phyloP scores from a whole-genome alignment of 176 grass and related monocot genomes.

The Alloteropsis semialata region DNA sequence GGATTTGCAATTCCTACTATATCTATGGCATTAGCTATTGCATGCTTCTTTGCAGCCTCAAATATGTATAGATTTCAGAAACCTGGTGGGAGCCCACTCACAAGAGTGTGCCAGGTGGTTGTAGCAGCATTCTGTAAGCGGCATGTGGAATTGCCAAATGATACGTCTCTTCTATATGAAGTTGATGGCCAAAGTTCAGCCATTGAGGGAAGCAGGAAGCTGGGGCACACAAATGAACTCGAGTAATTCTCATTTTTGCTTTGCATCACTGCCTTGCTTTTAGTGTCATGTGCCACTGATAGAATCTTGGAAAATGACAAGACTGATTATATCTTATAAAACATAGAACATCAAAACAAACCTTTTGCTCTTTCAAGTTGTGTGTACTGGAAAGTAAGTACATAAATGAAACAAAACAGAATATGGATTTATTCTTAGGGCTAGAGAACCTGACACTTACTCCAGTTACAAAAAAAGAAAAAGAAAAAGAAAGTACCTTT shows the following conservation, averaged over 20 bases:
- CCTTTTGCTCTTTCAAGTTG: not conserved
- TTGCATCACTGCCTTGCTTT: slow-evolving; percentile 15
- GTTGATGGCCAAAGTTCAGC: slow-evolving; percentile 56
- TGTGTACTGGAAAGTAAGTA: not conserved
- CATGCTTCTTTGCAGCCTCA: slow-evolving; percentile 68
- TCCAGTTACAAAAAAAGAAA: not conserved
- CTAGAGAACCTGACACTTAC: not conserved
- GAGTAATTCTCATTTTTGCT: too few species aligned
- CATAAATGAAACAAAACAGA: not conserved
- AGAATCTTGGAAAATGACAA: not conserved
- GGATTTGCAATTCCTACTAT: slow-evolving; percentile 77
- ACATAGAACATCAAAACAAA: not conserved
- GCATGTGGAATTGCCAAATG: slow-evolving; percentile 45
- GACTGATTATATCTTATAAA: not conserved
- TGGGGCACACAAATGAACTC: slow-evolving; percentile 73
- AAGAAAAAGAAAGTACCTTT: too few species aligned
- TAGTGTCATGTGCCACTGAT: not conserved
- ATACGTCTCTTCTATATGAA: slow-evolving; percentile 70
- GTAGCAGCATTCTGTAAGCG: slow-evolving; percentile 70
- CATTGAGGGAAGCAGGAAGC: slow-evolving; percentile 82
- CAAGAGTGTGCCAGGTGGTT: slow-evolving; percentile 74
- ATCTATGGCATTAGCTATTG: slow-evolving; percentile 76
- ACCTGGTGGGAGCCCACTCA: slow-evolving; percentile 77
- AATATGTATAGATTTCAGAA: slow-evolving; percentile 85
- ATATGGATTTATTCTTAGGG: not conserved